These are phyloP conservation scores for Aspergillus steynii DNA, from an alignment of 495 filamentous ascomycete species.

Conservation along the genomic window DNA sequence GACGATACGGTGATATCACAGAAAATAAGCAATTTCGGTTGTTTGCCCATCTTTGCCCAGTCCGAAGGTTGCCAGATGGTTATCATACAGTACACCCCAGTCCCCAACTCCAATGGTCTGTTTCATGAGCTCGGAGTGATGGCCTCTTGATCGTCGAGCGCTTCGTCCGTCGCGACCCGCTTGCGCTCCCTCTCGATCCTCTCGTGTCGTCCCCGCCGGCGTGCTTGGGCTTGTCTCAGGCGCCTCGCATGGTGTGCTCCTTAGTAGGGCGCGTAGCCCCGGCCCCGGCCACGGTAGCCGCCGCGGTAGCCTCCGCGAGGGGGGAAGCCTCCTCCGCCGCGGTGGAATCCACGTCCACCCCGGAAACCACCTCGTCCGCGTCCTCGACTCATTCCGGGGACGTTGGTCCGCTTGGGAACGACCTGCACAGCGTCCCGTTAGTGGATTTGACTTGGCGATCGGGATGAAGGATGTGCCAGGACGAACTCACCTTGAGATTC, in stretches of 20 bases:
- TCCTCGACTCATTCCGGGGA: constrained; percentile 89
- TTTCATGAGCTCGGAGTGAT: constrained; percentile 16
- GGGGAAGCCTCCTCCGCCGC: constrained; percentile 63
- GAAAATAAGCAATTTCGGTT: constrained; percentile 16
- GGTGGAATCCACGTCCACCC: constrained; percentile 35
- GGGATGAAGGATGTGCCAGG: neutral
- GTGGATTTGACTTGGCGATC: neutral
- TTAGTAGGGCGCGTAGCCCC: constrained; percentile 83
- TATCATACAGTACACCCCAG: constrained; percentile 39
- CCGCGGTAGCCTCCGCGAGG: constrained; percentile 78
- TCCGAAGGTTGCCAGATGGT: constrained; percentile 24
- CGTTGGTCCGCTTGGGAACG: constrained; percentile 94
- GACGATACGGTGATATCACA: constrained; percentile 22
- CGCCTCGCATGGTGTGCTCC: constrained; percentile 1
- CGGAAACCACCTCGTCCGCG: constrained; percentile 70
- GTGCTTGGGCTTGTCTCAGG: neutral
- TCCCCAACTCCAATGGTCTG: constrained; percentile 37
- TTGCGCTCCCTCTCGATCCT: constrained; percentile 3
- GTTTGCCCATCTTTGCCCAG: constrained; percentile 16
- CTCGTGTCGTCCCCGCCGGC: neutral
- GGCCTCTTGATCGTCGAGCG: neutral
- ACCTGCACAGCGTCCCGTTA: constrained; percentile 52
- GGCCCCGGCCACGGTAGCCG: constrained; percentile 72
- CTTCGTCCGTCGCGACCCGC: neutral
- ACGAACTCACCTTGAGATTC: constrained; percentile 76